Evolutionary conservation across 2,329 filamentous ascomycete species (phyloP), one percentile per base, ranked within the genome.

Genomic region (Dendrostoma leiphaemia): DNA sequence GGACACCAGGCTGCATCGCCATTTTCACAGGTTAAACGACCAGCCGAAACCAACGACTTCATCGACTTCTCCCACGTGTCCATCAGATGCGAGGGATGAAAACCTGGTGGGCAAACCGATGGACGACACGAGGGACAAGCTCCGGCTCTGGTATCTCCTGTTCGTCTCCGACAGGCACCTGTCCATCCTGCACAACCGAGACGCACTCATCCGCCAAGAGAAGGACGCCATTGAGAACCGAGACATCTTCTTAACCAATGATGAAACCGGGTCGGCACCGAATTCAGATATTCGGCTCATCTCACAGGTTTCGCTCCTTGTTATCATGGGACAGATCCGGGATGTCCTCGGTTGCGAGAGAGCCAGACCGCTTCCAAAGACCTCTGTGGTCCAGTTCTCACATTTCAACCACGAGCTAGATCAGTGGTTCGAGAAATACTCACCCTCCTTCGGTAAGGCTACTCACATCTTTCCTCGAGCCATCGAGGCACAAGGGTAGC

Each of bases 291-390:
- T 45, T 17, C 41, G 41, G 10, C 41, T 45, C 23, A 45, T 45
- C 24, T 45, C 41, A n/a, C 41, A 45, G 24, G 41, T 45, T 15
- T 45, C 41, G n/a, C 26, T 45, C 2, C 12, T 45, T 4, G 41
- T 45, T 26, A 45, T 45, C 41, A 45, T 45, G 41, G 41, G 41
- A 12, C 41, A 45, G 8, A 45, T 45, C n/a, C 41, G 41, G 8
- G 41, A 45, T n/a, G 26, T 45, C 17, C 15, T 45, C 6, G 41
- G 41, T 10, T 45, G 13, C 29, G 41, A 45, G 41, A 23, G 41
- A 4, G 24, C 41, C 8, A 45, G 41, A 31, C 41, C 41, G 0
- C 26, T 45, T 23, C 41, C 41, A 6, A 45, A 45, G 41, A 17
- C 41, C 6, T 45, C 12, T 31, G 24, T 31, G 5, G 12, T 45